phyloP scores from a whole-genome alignment of 2,329 filamentous ascomycete species.

The Paecilomyces variotii region DNA sequence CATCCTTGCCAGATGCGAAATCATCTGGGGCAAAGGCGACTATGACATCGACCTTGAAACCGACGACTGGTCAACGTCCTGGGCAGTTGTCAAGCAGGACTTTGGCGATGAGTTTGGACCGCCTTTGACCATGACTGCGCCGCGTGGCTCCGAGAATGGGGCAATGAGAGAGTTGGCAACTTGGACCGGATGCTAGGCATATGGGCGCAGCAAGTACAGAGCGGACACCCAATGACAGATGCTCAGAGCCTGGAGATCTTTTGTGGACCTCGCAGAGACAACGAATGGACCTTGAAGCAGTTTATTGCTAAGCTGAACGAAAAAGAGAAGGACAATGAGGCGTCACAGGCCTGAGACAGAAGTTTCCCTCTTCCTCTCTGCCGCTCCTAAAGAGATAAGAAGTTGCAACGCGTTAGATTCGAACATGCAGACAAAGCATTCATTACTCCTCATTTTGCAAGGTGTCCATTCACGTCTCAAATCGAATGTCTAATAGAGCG shows the following conservation, averaged over 20 bases:
- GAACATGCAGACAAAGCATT: no score
- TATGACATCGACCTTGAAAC: constrained; percentile 12
- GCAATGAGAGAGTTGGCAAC: constrained; percentile 7
- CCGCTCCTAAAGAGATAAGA: no score
- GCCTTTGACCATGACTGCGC: constrained; percentile 8
- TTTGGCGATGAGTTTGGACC: constrained; percentile 8
- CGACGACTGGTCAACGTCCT: constrained; percentile 7
- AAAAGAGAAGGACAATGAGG: no score
- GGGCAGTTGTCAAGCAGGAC: constrained; percentile 4
- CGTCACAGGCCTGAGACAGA: no score
- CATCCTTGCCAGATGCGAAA: constrained; percentile 9
- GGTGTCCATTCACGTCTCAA: no score
- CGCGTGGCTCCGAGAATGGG: constrained; percentile 5
- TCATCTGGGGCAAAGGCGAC: constrained; percentile 11
- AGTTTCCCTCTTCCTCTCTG: no score
- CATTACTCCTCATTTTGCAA: no score
- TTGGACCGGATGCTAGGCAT: constrained; percentile 10
- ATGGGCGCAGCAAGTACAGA: constrained; percentile 7
- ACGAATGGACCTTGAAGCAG: no score
- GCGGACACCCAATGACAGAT: constrained; percentile 8
- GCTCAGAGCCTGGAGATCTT: constrained; percentile 2
- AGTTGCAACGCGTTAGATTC: no score
- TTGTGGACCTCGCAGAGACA: neutral
- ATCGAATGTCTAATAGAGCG: no score
- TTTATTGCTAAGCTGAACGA: no score